Conservation (phyloP, 2,329 filamentous ascomycete genomes). For the Sordariomycetes sp. region DNA sequence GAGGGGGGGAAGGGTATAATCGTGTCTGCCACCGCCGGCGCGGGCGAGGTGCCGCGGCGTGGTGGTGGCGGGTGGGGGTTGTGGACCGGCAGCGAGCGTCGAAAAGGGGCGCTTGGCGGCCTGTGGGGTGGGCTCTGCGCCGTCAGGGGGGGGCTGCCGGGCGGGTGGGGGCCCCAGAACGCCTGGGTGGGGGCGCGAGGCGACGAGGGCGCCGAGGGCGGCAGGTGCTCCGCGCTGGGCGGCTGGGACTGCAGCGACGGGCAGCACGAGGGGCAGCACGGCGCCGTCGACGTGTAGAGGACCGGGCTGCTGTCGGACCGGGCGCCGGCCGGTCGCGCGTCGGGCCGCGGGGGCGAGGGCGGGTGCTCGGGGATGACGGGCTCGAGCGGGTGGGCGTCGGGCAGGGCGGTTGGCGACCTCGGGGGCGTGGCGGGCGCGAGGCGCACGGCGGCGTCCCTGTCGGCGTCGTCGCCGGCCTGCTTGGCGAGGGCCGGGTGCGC, state of each 20-base stretch:
- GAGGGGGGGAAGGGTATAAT: not conserved
- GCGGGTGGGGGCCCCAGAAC: not conserved
- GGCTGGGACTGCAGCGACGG: not conserved
- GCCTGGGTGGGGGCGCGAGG: not conserved
- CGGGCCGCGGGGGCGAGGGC: no score
- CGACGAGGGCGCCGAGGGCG: conserved; percentile 8
- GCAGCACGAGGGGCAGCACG: not conserved
- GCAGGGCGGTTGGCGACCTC: not conserved
- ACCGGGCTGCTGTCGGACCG: no score
- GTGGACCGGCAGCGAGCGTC: not conserved
- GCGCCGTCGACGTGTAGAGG: not conserved
- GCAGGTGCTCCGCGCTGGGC: not conserved
- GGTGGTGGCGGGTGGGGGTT: not conserved
- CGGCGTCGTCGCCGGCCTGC: not conserved
- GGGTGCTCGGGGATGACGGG: not conserved
- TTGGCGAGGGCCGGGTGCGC: no score
- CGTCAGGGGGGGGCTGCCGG: not conserved
- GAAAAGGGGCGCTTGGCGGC: not conserved
- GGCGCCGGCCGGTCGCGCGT: no score
- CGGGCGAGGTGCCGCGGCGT: not conserved
- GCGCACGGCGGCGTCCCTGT: not conserved
- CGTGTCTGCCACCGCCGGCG: not conserved
- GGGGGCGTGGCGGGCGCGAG: not conserved
- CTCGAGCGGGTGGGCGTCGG: not conserved
- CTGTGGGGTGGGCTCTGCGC: not conserved